A percentile compares a stretch with the other conserved stretches of the same genome.
Evolutionary conservation across 345 rosid genomes (phyloP).

Genomic region (Boechera divaricarpa): DNA sequence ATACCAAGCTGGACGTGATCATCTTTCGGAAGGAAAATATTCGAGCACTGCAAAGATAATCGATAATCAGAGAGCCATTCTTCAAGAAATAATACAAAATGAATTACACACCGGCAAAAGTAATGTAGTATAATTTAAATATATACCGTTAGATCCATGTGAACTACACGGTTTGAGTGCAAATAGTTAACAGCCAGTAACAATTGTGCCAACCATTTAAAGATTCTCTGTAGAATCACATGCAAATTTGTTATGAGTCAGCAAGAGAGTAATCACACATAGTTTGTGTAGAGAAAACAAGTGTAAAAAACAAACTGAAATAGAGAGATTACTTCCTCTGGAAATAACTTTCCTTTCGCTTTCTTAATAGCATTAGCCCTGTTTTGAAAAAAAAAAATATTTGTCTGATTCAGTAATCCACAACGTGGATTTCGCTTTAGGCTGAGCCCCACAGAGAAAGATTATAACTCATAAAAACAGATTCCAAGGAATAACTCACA

Average conservation of each 20-base stretch:
- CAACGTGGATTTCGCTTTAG: not conserved
- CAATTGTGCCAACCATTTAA: slow-evolving; percentile 95
- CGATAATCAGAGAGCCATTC: slow-evolving; percentile 13
- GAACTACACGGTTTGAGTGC: slow-evolving; percentile 93
- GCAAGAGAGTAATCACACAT: not conserved
- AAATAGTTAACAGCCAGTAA: slow-evolving; percentile 93
- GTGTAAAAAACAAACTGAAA: slow-evolving; percentile 34
- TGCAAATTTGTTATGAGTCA: slow-evolving; percentile 6
- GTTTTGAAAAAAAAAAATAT: not conserved
- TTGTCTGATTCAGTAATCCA: slow-evolving; percentile 13
- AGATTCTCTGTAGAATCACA: slow-evolving; percentile 66
- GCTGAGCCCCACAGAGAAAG: not conserved
- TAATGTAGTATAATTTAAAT: not conserved
- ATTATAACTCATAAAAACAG: not conserved
- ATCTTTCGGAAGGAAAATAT: slow-evolving; percentile 87
- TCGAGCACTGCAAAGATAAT: slow-evolving; percentile 80
- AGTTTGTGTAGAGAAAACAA: slow-evolving; percentile 4
- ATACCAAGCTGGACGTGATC: slow-evolving; percentile 84
- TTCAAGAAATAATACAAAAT: slow-evolving; percentile 30
- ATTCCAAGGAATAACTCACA: slow-evolving; percentile 60
- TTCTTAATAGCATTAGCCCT: slow-evolving; percentile 89
- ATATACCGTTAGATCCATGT: slow-evolving; percentile 89
- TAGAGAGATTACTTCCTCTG: slow-evolving; percentile 78
- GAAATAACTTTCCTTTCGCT: slow-evolving; percentile 76
- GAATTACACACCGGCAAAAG: slow-evolving; percentile 25